A percentile compares a stretch with the other conserved stretches of the same genome.
phyloP scores from a whole-genome alignment of 305 asterid species.

The Solanum hybrid region DNA sequence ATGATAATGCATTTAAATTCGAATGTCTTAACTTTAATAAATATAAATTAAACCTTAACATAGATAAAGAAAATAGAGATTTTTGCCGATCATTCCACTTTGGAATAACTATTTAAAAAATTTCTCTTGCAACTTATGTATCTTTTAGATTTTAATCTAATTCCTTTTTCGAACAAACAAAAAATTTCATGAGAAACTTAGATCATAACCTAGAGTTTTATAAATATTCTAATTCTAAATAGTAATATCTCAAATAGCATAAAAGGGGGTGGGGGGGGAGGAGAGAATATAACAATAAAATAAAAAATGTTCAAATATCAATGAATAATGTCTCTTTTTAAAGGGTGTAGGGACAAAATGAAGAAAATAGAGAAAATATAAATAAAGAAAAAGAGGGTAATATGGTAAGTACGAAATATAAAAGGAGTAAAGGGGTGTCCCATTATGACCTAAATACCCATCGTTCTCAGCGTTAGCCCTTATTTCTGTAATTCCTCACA shows the following conservation, averaged over 20 bases:
- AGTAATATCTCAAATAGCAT: background rate
- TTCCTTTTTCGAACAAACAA: background rate
- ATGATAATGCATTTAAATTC: background rate
- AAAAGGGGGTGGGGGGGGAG: background rate
- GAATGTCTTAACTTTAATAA: background rate
- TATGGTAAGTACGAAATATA: background rate
- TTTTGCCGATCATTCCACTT: background rate
- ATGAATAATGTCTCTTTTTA: background rate
- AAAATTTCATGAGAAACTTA: background rate
- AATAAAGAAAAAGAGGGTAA: background rate
- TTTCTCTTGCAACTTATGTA: background rate
- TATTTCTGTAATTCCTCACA: background rate
- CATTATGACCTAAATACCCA: constrained; percentile 13
- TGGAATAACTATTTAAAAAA: background rate
- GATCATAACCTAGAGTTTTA: background rate
- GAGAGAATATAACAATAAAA: background rate
- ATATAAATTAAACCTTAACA: background rate
- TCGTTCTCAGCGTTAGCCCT: background rate
- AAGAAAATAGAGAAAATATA: background rate
- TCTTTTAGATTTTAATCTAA: background rate
- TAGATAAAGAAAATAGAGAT: background rate
- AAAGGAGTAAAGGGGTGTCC: background rate
- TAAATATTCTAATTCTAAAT: background rate
- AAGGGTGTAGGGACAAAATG: background rate
- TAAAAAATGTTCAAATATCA: background rate